phyloP scores from a whole-genome alignment of 345 rosid genomes.

The Linum tenue region DNA sequence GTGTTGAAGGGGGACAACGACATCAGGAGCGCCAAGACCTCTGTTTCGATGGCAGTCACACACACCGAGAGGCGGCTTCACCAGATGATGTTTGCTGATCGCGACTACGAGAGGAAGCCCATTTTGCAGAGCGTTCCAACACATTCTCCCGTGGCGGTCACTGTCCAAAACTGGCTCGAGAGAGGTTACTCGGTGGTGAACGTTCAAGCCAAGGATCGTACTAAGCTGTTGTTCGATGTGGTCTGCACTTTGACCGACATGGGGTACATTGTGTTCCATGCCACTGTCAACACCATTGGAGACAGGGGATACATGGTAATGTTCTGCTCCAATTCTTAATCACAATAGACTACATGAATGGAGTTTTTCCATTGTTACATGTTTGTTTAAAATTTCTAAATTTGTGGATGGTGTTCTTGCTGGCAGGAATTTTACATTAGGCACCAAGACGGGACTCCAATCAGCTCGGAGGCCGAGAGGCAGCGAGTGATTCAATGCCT shows the following conservation, averaged over 20 bases:
- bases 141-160: conserved; percentile 45
- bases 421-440: conserved; percentile 74
- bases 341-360: background rate
- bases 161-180: conserved; percentile 84
- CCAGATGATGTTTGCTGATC: conserved; percentile 92
- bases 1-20: conserved; percentile 81
- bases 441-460: conserved; percentile 87
- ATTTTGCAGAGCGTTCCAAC: conserved; percentile 23
- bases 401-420: background rate
- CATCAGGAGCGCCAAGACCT: conserved; percentile 56
- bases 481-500: conserved; percentile 84
- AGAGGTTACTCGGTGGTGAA: conserved; percentile 79
- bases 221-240: conserved; percentile 77
- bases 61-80: conserved; percentile 88
- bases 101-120: conserved; percentile 75
- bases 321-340: background rate
- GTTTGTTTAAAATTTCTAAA: conserved; percentile 5
- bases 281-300: conserved; percentile 51
- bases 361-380: background rate
- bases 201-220: conserved; percentile 80
- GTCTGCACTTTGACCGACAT: conserved; percentile 93
- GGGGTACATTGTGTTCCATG: conserved; percentile 87
- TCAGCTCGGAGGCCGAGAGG: conserved; percentile 88
- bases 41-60: conserved; percentile 66
- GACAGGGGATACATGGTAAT: conserved; percentile 69